phyloP scores from a whole-genome alignment of 202 grass and related monocot species.

The Setaria viridis region DNA sequence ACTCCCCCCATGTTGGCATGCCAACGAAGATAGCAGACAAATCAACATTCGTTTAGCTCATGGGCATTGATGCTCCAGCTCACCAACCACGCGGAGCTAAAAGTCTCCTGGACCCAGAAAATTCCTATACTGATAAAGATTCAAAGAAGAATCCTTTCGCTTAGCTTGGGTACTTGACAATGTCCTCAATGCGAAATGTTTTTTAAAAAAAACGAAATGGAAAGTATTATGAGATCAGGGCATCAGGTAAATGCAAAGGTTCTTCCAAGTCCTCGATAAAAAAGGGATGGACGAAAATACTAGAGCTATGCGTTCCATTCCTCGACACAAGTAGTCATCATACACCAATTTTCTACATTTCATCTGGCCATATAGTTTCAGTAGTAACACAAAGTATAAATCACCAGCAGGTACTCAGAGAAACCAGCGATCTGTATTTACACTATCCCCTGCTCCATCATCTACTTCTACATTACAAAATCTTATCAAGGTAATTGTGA shows the following conservation, averaged over 20 bases:
- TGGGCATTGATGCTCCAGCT: constrained; percentile 29
- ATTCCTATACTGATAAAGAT: constrained; percentile 2
- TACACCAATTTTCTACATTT: neutral
- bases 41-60: constrained; percentile 22
- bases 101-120: constrained; percentile 28
- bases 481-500: constrained; percentile 16
- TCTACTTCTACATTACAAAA: constrained; percentile 56
- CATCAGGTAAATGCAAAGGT: neutral
- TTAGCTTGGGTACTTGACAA: constrained; percentile 13
- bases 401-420: neutral
- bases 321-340: neutral
- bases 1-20: neutral
- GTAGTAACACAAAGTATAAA: neutral
- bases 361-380: neutral
- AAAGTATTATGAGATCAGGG: neutral
- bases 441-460: constrained; percentile 33
- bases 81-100: constrained; percentile 26
- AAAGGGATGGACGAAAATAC: neutral
- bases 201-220: neutral
- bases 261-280: neutral
- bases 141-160: constrained; percentile 11
- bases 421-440: constrained; percentile 51
- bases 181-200: neutral
- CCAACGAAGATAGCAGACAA: constrained; percentile 29
- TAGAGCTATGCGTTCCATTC: neutral